A percentile compares a stretch with the other conserved stretches of the same genome.
phyloP scores from a whole-genome alignment of 2,329 filamentous ascomycete genomes.

The Aspergillus tubingensis region DNA sequence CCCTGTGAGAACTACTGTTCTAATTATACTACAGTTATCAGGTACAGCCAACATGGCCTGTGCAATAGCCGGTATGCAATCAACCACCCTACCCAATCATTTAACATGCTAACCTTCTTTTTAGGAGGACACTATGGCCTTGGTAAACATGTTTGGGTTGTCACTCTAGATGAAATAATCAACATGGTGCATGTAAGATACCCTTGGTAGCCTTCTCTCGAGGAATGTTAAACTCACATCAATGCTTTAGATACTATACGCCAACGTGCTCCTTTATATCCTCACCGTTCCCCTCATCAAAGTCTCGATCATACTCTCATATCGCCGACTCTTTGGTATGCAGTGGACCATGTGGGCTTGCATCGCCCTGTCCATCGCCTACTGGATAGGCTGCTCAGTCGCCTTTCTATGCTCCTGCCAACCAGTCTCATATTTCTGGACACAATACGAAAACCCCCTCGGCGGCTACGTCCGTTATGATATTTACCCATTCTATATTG shows the following conservation, averaged over 20 bases:
- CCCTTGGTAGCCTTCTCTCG: neutral
- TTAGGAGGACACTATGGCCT: slow-evolving; percentile 18
- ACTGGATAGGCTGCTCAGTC: slow-evolving; percentile 12
- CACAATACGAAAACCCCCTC: slow-evolving; percentile 13
- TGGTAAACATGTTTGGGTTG: slow-evolving; percentile 22
- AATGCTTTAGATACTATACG: slow-evolving; percentile 15
- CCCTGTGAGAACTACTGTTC: neutral
- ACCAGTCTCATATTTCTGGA: slow-evolving; percentile 21
- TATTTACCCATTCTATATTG: slow-evolving; percentile 21
- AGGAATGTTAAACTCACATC: neutral
- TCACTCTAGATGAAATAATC: slow-evolving; percentile 11
- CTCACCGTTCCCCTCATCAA: slow-evolving; percentile 20
- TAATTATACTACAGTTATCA: neutral
- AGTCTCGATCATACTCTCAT: slow-evolving; percentile 21
- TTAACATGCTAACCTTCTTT: neutral
- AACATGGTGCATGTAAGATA: slow-evolving; percentile 3
- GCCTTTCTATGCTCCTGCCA: slow-evolving; percentile 15
- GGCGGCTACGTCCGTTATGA: slow-evolving; percentile 14
- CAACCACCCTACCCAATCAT: neutral
- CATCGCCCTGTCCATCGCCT: slow-evolving; percentile 16
- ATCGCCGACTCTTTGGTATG: slow-evolving; percentile 24
- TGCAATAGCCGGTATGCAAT: neutral
- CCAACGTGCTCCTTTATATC: slow-evolving; percentile 19
- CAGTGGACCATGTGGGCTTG: slow-evolving; percentile 19
- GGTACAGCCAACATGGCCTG: slow-evolving; percentile 3